Evolutionary conservation across 1,284 basidiomycete genomes (phyloP).

Genomic region (Thelephora terrestris): DNA sequence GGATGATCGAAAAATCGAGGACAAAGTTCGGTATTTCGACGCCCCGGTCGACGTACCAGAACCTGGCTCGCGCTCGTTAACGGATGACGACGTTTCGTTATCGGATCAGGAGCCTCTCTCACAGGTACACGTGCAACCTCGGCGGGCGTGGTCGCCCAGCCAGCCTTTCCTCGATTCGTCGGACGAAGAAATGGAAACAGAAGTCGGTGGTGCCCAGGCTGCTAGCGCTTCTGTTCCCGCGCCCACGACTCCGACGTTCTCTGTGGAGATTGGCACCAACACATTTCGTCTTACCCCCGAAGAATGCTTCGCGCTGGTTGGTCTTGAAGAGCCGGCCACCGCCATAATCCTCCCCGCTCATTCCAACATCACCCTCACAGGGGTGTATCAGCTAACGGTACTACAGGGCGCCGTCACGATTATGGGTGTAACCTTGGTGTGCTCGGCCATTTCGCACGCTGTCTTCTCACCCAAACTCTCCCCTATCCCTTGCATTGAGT

Average conservation of each 20-base stretch:
- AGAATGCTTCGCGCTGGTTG: slow-evolving; percentile 23
- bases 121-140: slow-evolving; percentile 6
- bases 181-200: slow-evolving; percentile 32
- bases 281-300: slow-evolving; percentile 31
- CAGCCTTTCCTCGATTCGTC: slow-evolving; percentile 39
- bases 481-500: slow-evolving; percentile 48
- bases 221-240: slow-evolving; percentile 15
- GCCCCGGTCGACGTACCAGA: slow-evolving; percentile 18
- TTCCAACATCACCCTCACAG: slow-evolving; percentile 49
- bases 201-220: slow-evolving; percentile 4
- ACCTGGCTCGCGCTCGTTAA: slow-evolving; percentile 16
- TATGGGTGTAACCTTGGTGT: slow-evolving; percentile 34
- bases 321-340: slow-evolving; percentile 9
- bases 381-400: slow-evolving; percentile 43
- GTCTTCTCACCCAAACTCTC: slow-evolving; percentile 61
- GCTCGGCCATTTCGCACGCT: slow-evolving; percentile 31
- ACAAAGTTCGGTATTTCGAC: slow-evolving; percentile 29
- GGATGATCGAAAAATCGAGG: slow-evolving; percentile 22
- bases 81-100: slow-evolving; percentile 21
- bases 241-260: slow-evolving; percentile 28
- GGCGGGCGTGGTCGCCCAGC: slow-evolving; percentile 45
- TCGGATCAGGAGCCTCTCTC: background rate
- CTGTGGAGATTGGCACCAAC: slow-evolving; percentile 33
- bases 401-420: slow-evolving; percentile 45
- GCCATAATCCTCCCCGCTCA: slow-evolving; percentile 29